These are phyloP conservation scores for Lipomyces anomalus DNA, from an alignment of 805 yeast species.

Conservation along the genomic window DNA sequence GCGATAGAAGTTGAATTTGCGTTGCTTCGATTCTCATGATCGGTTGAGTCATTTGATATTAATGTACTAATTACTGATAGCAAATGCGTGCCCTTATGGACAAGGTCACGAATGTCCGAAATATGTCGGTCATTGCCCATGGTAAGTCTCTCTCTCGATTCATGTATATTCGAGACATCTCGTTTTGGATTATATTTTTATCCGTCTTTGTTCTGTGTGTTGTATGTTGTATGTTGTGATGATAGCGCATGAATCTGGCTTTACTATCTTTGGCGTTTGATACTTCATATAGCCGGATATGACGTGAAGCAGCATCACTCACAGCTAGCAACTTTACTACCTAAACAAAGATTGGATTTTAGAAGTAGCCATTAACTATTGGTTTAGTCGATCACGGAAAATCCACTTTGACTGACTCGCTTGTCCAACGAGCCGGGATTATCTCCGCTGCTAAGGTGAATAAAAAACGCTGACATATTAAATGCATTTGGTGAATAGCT, in stretches of 20 bases:
- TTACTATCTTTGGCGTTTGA: no score
- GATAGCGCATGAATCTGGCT: no score
- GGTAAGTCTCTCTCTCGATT: constrained; percentile 69
- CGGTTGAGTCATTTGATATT: no score
- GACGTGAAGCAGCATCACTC: no score
- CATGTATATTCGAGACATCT: neutral
- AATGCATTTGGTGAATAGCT: neutral
- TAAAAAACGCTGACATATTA: neutral
- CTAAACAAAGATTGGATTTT: no score
- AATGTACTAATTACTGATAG: constrained; percentile 29
- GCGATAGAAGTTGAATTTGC: no score
- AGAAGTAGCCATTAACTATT: no score
- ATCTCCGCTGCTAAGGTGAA: constrained; percentile 87
- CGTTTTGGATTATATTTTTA: neutral
- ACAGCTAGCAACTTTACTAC: no score
- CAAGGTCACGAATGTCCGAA: constrained; percentile 99
- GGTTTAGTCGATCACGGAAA: constrained; percentile 96
- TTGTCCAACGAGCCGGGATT: constrained; percentile 99
- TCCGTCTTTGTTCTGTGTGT: neutral
- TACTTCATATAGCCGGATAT: no score
- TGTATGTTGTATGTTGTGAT: neutral
- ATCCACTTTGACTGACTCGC: constrained; percentile 97
- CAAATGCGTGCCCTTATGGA: constrained; percentile 99
- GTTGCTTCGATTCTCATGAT: no score
- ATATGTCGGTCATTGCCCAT: constrained; percentile 99